Percentiles rank a stretch among this genome's conserved stretches.
These are phyloP conservation scores for Coniella lustricola DNA, from an alignment of 2,329 filamentous ascomycete genomes.

Conservation along the genomic window DNA sequence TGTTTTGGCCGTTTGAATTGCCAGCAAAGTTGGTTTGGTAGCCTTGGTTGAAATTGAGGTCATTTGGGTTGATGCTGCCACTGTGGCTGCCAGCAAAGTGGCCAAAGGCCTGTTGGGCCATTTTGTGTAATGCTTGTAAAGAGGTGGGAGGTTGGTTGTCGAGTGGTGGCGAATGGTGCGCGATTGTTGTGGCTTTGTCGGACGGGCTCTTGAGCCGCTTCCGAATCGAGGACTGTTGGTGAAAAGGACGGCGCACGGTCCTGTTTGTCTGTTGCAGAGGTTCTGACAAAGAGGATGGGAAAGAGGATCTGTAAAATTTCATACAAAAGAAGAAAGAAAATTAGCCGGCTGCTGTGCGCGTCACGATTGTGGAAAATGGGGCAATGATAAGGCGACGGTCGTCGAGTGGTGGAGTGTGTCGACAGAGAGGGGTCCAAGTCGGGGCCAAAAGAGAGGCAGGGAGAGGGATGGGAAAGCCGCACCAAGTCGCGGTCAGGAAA, in stretches of 20 bases:
- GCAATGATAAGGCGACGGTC: background rate
- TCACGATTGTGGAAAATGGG: background rate
- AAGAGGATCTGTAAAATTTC: no score
- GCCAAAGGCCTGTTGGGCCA: constrained; percentile 51
- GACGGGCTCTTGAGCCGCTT: background rate
- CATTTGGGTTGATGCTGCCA: constrained; percentile 72
- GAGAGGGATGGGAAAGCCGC: background rate
- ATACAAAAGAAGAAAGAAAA: no score
- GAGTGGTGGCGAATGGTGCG: background rate
- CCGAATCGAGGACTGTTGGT: background rate
- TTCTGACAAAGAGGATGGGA: background rate
- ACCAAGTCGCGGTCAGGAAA: constrained; percentile 16
- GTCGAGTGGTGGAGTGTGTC: background rate
- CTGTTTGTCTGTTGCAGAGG: background rate
- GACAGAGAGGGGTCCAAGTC: background rate
- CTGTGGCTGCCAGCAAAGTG: constrained; percentile 47
- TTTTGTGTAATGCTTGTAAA: constrained; percentile 20
- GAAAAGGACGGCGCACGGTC: background rate
- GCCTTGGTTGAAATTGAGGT: constrained; percentile 58
- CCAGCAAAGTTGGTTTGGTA: constrained; percentile 56
- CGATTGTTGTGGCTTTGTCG: background rate
- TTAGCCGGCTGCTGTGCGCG: no score
- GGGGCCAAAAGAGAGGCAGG: background rate
- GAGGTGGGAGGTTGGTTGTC: constrained; percentile 12
- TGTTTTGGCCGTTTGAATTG: constrained; percentile 50